phyloP scores from a whole-genome alignment of 2,329 filamentous ascomycete species.

The Fusarium sp. region DNA sequence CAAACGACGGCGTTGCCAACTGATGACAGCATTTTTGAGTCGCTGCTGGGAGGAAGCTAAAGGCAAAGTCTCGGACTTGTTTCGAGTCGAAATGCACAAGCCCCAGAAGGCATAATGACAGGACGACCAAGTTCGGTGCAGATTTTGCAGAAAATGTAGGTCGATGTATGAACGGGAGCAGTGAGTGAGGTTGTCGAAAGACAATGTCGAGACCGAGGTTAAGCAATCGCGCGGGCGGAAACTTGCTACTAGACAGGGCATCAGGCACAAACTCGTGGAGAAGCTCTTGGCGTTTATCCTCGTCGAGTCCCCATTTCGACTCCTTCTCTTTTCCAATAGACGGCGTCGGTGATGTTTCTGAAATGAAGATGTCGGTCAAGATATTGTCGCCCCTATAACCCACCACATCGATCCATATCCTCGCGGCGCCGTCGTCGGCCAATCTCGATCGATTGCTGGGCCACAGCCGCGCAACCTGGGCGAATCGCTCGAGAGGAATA shows the following conservation, averaged over 20 bases:
- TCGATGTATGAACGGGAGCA: background rate
- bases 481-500: conserved; percentile 9
- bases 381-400: background rate
- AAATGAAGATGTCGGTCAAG: background rate
- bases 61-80: background rate
- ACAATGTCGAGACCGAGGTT: conserved; percentile 10
- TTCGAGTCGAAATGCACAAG: background rate
- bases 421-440: background rate
- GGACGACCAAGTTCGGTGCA: background rate
- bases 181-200: background rate
- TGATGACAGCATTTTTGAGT: conserved; percentile 7
- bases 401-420: background rate
- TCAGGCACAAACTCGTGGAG: background rate
- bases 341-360: background rate
- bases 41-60: background rate
- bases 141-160: background rate
- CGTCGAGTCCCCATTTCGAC: conserved; percentile 6
- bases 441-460: background rate
- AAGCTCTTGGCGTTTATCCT: conserved; percentile 2
- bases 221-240: background rate
- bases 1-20: background rate
- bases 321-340: conserved; percentile 1
- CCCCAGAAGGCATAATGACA: background rate
- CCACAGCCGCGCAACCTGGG: conserved; percentile 5
- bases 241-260: background rate